These are phyloP conservation scores for Purshia tridentata DNA, from an alignment of 306 rosid genomes.

Conservation along the genomic window DNA sequence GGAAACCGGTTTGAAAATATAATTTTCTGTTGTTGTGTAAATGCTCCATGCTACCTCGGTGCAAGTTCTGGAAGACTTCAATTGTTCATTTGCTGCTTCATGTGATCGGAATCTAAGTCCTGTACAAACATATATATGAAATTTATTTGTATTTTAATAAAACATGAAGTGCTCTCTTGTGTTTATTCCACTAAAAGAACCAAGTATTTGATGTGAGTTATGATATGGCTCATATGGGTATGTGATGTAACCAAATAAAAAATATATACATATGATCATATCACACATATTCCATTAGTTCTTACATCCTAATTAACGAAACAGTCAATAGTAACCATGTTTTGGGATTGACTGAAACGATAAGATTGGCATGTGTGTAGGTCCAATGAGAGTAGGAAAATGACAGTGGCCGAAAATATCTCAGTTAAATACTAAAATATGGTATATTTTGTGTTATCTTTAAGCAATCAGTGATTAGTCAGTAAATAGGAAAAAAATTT, in stretches of 20 bases:
- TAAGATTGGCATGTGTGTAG: not conserved
- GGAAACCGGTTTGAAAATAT: conserved; percentile 12
- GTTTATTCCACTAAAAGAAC: no score
- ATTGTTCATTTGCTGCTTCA: not conserved
- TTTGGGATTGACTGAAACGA: not conserved
- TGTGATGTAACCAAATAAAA: no score
- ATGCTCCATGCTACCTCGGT: not conserved
- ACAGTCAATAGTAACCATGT: not conserved
- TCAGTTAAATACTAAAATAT: no score
- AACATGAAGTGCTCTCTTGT: no score
- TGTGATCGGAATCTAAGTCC: not conserved
- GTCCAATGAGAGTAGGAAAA: not conserved
- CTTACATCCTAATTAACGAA: not conserved
- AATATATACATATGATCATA: no score
- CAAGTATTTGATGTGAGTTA: no score
- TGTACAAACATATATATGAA: not conserved
- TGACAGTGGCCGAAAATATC: not conserved
- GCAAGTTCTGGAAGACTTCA: not conserved
- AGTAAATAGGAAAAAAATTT: no score
- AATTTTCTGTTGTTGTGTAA: not conserved
- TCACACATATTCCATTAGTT: no score
- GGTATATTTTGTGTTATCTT: no score
- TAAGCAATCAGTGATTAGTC: no score
- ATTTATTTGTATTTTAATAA: no score
- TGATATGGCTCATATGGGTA: no score